Base-by-base conservation (phyloP, 208 protist genomes). In the Acanthamoeba castellanii region DNA sequence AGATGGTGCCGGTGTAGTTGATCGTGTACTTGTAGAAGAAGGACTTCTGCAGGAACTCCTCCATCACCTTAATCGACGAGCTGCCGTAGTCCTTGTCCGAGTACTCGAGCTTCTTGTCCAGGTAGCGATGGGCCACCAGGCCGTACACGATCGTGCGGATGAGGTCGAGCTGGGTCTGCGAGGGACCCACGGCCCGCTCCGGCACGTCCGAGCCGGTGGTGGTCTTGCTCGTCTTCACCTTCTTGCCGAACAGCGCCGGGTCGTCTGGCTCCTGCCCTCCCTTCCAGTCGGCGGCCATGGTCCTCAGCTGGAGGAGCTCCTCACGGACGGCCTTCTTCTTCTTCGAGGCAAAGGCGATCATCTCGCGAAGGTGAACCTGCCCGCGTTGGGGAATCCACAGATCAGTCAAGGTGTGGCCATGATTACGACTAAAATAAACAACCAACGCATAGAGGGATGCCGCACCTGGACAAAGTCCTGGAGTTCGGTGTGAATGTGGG, bases 401-500 rank as follows among this genome's bases (percentile, higher is more conserved):
- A 22, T 90, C 47, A 70, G 64, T 20, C 57, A 30, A 89, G 42
- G 25, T 7, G 16, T 55, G n/a, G 72, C 9, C n/a, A n/a, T n/a
- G n/a, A n/a, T n/a, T n/a, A n/a, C n/a, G n/a, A n/a, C n/a, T n/a
- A n/a, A n/a, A n/a, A n/a, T n/a, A n/a, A n/a, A 89, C 8, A 61
- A 4, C 50, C 8, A 14, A 42, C 18, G 47, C 7, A 11, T 14
- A 11, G 34, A 85, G 25, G 20, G 32, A 27, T 89, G 14, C 25
- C 68, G 30, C 14, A 81, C 91, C 88, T 98, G 97, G 66, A 98
- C 61, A 82, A 98, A 98, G 20, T 97, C 52, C 95, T 98, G 97
- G 3, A 97, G 8, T 57, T 98, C 92, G 59, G 50, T 14, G 82
- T 98, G 96, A 55, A 98, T 97, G n/a, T 34, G 11, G 3, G 22